Evolutionary conservation across 305 asterid genomes (phyloP).

Genomic region (Fraxinus floribunda): DNA sequence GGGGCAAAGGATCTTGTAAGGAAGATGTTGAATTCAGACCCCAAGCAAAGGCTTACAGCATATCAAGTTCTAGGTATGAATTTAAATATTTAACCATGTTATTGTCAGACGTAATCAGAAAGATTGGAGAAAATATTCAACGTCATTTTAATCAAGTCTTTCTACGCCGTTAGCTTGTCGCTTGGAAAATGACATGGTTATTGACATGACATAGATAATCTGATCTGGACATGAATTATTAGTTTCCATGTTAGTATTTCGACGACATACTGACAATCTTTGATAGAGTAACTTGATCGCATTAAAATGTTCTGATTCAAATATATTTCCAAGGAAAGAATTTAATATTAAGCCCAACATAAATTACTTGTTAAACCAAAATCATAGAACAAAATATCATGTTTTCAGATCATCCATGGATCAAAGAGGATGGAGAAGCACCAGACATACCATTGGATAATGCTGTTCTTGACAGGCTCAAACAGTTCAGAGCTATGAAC

Average conservation of each 20-base stretch:
- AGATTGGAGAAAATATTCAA: neutral
- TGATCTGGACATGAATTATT: neutral
- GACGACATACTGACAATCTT: neutral
- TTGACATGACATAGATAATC: neutral
- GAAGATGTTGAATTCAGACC: conserved; percentile 6
- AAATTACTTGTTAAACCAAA: neutral
- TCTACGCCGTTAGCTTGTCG: neutral
- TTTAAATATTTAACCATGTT: neutral
- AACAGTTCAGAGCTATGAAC: conserved; percentile 13
- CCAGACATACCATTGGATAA: conserved; percentile 4
- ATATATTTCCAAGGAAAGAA: neutral
- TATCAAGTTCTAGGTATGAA: conserved; percentile 11
- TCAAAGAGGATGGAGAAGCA: conserved; percentile 12
- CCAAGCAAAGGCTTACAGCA: conserved; percentile 12
- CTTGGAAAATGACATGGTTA: neutral
- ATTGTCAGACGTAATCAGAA: neutral
- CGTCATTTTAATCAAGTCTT: neutral
- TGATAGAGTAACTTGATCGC: neutral
- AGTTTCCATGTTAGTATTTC: neutral
- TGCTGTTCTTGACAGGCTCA: conserved; percentile 6
- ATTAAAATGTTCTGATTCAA: neutral
- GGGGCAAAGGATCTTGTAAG: neutral
- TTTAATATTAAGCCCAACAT: neutral
- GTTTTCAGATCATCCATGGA: conserved; percentile 9
- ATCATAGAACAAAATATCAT: neutral